Conservation (phyloP, 2,329 filamentous ascomycete genomes). For the Cytospora chrysosperma region DNA sequence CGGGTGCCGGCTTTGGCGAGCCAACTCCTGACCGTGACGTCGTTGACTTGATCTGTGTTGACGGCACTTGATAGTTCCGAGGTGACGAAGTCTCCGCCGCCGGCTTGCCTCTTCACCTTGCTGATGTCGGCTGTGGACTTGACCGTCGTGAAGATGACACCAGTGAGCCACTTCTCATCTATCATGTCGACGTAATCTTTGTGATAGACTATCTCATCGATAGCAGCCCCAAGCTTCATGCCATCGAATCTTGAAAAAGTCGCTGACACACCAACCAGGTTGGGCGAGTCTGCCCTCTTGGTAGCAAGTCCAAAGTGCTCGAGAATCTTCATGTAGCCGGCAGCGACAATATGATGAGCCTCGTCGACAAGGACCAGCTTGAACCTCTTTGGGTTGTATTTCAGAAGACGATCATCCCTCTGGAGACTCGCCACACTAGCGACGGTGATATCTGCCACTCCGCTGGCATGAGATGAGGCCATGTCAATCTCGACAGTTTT, state of each 20-base stretch:
- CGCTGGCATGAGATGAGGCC: constrained; percentile 73
- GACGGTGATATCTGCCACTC: constrained; percentile 85
- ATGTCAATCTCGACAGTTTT: constrained; percentile 89
- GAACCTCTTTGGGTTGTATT: constrained; percentile 77
- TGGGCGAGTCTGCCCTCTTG: constrained; percentile 52
- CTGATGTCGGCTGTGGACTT: constrained; percentile 78
- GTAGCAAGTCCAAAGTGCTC: constrained; percentile 70
- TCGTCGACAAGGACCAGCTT: constrained; percentile 95
- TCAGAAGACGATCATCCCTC: constrained; percentile 72
- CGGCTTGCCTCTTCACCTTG: constrained; percentile 59
- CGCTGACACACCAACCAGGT: constrained; percentile 83
- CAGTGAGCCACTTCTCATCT: constrained; percentile 84
- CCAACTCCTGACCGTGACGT: constrained; percentile 85
- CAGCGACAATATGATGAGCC: constrained; percentile 91
- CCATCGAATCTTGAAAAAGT: constrained; percentile 79
- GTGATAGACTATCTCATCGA: constrained; percentile 96
- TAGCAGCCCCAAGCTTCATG: constrained; percentile 74
- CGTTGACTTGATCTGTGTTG: constrained; percentile 79
- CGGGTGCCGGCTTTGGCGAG: constrained; percentile 69
- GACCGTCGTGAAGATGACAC: constrained; percentile 94
- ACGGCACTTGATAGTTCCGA: constrained; percentile 77
- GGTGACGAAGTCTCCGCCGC: constrained; percentile 75
- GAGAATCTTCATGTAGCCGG: constrained; percentile 72
- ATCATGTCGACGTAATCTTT: constrained; percentile 71
- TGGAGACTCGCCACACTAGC: constrained; percentile 85